These are phyloP conservation scores for Cyclospora cayetanensis DNA, from an alignment of 169 alveolate species.

Conservation along the genomic window DNA sequence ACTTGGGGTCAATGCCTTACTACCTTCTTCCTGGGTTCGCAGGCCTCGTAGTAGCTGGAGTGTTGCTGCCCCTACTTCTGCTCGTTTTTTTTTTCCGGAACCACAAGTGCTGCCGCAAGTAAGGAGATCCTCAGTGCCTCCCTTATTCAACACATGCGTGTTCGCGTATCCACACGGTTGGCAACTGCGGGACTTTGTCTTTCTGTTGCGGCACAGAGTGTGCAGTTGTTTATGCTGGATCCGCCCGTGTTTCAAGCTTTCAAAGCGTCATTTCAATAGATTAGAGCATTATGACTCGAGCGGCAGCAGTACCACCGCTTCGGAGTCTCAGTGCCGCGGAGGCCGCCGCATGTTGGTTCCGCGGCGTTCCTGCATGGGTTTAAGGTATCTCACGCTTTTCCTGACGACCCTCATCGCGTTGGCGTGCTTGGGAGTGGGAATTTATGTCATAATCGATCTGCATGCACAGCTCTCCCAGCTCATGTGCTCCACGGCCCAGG, in stretches of 20 bases:
- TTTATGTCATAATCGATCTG: not conserved
- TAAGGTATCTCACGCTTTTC: not conserved
- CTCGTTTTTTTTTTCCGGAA: constrained; percentile 37
- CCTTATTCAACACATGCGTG: too few species aligned
- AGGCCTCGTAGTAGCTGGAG: constrained; percentile 17
- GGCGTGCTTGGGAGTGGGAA: not conserved
- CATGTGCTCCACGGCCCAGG: constrained; percentile 33
- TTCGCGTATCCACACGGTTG: too few species aligned
- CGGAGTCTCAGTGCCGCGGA: constrained; percentile 23
- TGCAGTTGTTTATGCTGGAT: constrained; percentile 53
- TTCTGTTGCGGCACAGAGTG: not conserved
- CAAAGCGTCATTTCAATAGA: not conserved
- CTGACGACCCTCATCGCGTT: not conserved
- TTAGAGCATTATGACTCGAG: constrained; percentile 22
- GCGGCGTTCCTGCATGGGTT: constrained; percentile 21
- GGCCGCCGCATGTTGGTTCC: constrained; percentile 29
- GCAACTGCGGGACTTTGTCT: too few species aligned
- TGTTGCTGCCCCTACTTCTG: constrained; percentile 41
- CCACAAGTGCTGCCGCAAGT: constrained; percentile 23
- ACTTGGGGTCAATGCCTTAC: constrained; percentile 49
- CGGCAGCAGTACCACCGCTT: constrained; percentile 42
- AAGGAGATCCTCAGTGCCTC: too few species aligned
- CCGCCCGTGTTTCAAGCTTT: constrained; percentile 33
- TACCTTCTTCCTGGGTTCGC: not conserved
- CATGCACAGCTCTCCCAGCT: constrained; percentile 48